A percentile compares a stretch with the other conserved stretches of the same genome.
phyloP scores from a whole-genome alignment of 495 filamentous ascomycete species.

The Trichoderma gamsii region DNA sequence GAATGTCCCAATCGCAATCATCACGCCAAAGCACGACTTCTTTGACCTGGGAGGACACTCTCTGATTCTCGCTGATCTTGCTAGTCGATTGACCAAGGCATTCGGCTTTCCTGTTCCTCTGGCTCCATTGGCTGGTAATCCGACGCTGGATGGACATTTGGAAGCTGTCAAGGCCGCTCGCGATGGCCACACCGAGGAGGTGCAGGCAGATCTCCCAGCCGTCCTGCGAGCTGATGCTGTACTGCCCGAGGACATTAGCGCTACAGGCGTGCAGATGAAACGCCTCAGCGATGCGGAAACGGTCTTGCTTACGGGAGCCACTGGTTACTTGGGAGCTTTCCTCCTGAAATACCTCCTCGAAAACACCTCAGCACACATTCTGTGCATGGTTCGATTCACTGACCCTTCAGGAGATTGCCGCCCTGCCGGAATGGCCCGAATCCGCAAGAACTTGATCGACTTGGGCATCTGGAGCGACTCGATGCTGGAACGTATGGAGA shows the following conservation, averaged over 20 bases:
- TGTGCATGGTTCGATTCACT: conserved; percentile 60
- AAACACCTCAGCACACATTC: conserved; percentile 54
- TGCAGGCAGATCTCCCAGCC: conserved; percentile 59
- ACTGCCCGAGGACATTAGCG: conserved; percentile 53
- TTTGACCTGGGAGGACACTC: conserved; percentile 68
- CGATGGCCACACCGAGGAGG: conserved; percentile 59
- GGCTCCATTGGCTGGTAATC: conserved; percentile 54
- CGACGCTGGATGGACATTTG: conserved; percentile 56
- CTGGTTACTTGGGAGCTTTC: conserved; percentile 39
- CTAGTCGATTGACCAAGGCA: conserved; percentile 48
- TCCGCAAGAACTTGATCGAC: conserved; percentile 58
- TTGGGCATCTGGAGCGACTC: conserved; percentile 60
- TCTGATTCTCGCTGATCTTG: conserved; percentile 58
- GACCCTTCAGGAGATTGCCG: conserved; percentile 50
- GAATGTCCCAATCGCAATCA: conserved; percentile 43
- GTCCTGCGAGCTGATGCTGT: conserved; percentile 53
- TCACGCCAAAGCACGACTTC: conserved; percentile 60
- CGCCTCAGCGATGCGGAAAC: conserved; percentile 53
- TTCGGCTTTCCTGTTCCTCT: conserved; percentile 60
- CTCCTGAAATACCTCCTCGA: conserved; percentile 35
- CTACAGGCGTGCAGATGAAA: conserved; percentile 38
- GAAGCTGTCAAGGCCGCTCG: conserved; percentile 51
- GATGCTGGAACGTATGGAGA: conserved; percentile 61
- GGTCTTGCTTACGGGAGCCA: conserved; percentile 37
- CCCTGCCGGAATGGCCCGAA: conserved; percentile 48